Evolutionary conservation across 148 eudicot genomes (phyloP).

Genomic region (Rhododendron vialii): DNA sequence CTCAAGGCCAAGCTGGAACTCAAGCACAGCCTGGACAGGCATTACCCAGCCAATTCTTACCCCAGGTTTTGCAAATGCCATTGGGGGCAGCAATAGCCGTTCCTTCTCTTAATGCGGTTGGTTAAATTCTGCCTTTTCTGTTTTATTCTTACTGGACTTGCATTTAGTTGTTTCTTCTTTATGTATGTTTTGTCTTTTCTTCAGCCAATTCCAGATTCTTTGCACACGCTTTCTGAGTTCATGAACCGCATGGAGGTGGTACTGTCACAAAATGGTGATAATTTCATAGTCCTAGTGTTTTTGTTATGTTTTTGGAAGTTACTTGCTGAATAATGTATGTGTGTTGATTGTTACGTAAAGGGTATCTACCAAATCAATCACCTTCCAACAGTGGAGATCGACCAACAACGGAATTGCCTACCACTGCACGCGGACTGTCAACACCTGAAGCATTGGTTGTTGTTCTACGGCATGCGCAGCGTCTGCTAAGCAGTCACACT

Average conservation of each 20-base stretch:
- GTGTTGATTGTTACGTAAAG: constrained; percentile 21
- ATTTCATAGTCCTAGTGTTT: neutral
- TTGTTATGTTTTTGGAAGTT: neutral
- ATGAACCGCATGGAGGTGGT: constrained; percentile 80
- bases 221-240: constrained; percentile 79
- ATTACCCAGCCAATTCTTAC: constrained; percentile 42
- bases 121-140: neutral
- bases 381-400: constrained; percentile 29
- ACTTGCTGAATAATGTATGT: neutral
- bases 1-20: constrained; percentile 45
- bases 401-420: constrained; percentile 44
- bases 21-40: constrained; percentile 51
- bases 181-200: constrained; percentile 4
- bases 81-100: constrained; percentile 58
- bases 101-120: constrained; percentile 69
- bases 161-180: neutral
- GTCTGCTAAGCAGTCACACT: constrained; percentile 60
- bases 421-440: constrained; percentile 55
- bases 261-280: constrained; percentile 69
- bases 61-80: constrained; percentile 50
- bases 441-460: constrained; percentile 63
- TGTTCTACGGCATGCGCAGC: constrained; percentile 65
- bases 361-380: constrained; percentile 45
- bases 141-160: neutral
- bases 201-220: constrained; percentile 93